Evolutionary conservation across 1,284 basidiomycete species (phyloP).

Genomic region (Inonotus obliquus): DNA sequence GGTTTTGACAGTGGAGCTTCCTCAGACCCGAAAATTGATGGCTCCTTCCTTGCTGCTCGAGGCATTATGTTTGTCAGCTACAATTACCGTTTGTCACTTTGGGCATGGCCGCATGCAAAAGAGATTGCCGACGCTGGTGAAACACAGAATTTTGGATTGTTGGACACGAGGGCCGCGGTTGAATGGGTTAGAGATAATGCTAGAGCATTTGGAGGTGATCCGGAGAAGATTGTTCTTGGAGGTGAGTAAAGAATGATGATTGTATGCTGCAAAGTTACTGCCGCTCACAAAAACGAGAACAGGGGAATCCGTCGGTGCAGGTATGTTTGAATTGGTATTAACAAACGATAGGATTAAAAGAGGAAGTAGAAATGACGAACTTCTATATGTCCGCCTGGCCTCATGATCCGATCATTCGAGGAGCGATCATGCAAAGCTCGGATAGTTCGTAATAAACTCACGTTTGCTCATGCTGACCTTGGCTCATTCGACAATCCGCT

Average conservation of each 20-base stretch:
- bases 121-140: constrained; percentile 34
- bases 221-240: constrained; percentile 37
- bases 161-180: constrained; percentile 39
- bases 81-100: constrained; percentile 40
- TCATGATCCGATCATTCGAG: constrained; percentile 35
- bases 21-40: constrained; percentile 42
- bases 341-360: not conserved
- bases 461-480: not conserved
- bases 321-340: constrained; percentile 22
- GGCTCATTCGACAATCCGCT: not conserved
- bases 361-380: constrained; percentile 36
- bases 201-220: constrained; percentile 39
- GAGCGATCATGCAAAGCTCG: constrained; percentile 38
- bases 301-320: constrained; percentile 39
- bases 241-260: constrained; percentile 19
- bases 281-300: not conserved
- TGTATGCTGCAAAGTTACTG: not conserved
- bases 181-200: constrained; percentile 40
- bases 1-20: constrained; percentile 35
- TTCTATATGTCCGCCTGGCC: constrained; percentile 37
- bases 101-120: constrained; percentile 37
- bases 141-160: constrained; percentile 40
- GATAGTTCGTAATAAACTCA: constrained; percentile 32
- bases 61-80: constrained; percentile 41
- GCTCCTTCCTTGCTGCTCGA: constrained; percentile 35